Evolutionary conservation across 805 yeast species (phyloP), one percentile per base, ranked within the genome.

Genomic region (Grigorovia transvaalensis): DNA sequence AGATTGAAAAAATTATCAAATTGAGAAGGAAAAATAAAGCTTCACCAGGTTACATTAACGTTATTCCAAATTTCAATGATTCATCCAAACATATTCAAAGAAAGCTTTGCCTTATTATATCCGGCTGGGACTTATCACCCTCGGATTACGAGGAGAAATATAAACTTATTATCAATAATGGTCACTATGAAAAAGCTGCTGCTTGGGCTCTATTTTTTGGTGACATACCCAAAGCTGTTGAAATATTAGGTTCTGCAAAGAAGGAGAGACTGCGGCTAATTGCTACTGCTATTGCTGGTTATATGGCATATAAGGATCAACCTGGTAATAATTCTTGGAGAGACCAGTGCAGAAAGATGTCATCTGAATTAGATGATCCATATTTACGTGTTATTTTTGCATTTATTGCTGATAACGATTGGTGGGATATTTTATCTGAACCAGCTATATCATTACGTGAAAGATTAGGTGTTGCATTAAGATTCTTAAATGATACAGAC

Each of bases 131-230:
- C 59, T 81, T 87, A 59, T 82, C 88, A 1, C 77, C 79, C 17
- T 71, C 78, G 27, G 95, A 88, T 63, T 75, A 88, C 55, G 95
- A 89, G 57, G 81, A 77, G 43, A 81, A 84, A 55, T 75, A 86
- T 43, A 68, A 70, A 20, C 72, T 74, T 44, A 72, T 91, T 44
- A 79, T 83, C 20, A 66, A 70, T 0, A 66, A 71, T 15, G 89
- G 85, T 0, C 77, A 79, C 53, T 78, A 77, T 55, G 96, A 89
- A 55, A 83, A 91, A 63, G 98, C 99, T 0, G 99, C 97, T 0
- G 98, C 95, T 0, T 88, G 96, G 95, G 97, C 97, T 0, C 90
- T 89, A 0, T 91, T 91, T 66, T 91, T 88, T 63, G 96, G 96
- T 7, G 87, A 89, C 65, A 85, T 91, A 2, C 76, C 79, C 2